Percentiles rank a stretch among this genome's conserved stretches.
These are phyloP conservation scores for Phalaenopsis equestris DNA, from an alignment of 106 monocot genomes.

Conservation along the genomic window DNA sequence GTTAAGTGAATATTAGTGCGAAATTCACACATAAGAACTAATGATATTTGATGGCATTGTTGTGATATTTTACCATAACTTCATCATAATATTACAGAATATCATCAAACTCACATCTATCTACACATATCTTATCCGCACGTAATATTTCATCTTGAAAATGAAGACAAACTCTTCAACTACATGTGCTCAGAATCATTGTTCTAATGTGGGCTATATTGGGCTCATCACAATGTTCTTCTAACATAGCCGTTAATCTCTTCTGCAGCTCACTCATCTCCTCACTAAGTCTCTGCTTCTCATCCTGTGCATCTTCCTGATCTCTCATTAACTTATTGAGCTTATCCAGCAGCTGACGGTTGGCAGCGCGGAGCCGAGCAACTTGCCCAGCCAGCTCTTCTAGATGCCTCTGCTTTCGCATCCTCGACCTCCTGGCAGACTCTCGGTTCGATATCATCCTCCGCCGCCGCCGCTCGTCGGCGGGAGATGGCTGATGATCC, in stretches of 20 bases:
- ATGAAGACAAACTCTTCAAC: too few species aligned
- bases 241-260: not conserved
- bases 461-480: conserved; percentile 57
- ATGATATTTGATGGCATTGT: too few species aligned
- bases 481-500: conserved; percentile 20
- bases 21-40: too few species aligned
- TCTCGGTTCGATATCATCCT: conserved; percentile 90
- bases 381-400: conserved; percentile 70
- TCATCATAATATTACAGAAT: too few species aligned
- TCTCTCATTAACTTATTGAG: conserved; percentile 49
- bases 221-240: too few species aligned
- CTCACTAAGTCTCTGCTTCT: conserved; percentile 43
- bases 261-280: conserved; percentile 8
- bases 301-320: conserved; percentile 18
- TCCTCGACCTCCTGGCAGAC: conserved; percentile 79
- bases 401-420: conserved; percentile 85
- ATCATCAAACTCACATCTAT: too few species aligned
- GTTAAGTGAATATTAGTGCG: too few species aligned
- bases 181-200: too few species aligned
- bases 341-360: conserved; percentile 66
- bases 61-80: too few species aligned
- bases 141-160: too few species aligned
- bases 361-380: conserved; percentile 33
- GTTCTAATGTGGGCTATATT: too few species aligned
- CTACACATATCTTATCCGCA: too few species aligned